These are phyloP conservation scores for Tolypocladium paradoxum DNA, from an alignment of 2,329 filamentous ascomycete species.

Conservation along the genomic window DNA sequence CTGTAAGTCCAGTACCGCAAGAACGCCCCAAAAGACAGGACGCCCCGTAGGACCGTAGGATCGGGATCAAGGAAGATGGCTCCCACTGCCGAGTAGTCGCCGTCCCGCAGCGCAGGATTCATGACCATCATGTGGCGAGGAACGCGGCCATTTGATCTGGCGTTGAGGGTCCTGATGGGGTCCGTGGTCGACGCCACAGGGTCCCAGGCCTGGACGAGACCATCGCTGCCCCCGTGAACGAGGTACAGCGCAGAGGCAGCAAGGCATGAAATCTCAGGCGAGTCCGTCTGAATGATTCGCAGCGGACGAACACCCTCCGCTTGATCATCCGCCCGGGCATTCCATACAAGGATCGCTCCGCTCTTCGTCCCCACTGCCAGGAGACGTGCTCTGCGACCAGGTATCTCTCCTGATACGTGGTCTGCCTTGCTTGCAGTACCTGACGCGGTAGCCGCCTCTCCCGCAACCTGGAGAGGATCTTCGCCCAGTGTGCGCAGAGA, in stretches of 20 bases:
- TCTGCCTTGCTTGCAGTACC: conserved; percentile 28
- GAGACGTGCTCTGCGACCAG: conserved; percentile 73
- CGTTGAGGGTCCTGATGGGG: conserved; percentile 78
- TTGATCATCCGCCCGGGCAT: conserved; percentile 53
- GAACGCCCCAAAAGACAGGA: conserved; percentile 78
- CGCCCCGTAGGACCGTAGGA: conserved; percentile 71
- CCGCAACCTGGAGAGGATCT: conserved; percentile 50
- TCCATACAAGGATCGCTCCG: conserved; percentile 75
- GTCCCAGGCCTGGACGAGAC: conserved; percentile 94
- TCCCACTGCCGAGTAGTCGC: conserved; percentile 71
- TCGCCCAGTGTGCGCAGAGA: conserved; percentile 63
- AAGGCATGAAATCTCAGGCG: conserved; percentile 73
- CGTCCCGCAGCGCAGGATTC: conserved; percentile 50
- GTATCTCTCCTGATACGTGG: conserved; percentile 48
- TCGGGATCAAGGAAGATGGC: conserved; percentile 83
- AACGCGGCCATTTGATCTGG: conserved; percentile 70
- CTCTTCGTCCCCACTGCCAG: conserved; percentile 70
- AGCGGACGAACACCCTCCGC: conserved; percentile 50
- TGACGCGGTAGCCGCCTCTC: conserved; percentile 39
- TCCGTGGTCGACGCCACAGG: conserved; percentile 70
- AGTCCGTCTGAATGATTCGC: conserved; percentile 82
- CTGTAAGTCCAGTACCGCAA: conserved; percentile 92
- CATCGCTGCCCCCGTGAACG: conserved; percentile 88
- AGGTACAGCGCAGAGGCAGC: conserved; percentile 78
- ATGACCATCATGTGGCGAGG: conserved; percentile 56